Conservation (phyloP, 371 early-diverging fungal species). For the Blakeslea trispora region DNA sequence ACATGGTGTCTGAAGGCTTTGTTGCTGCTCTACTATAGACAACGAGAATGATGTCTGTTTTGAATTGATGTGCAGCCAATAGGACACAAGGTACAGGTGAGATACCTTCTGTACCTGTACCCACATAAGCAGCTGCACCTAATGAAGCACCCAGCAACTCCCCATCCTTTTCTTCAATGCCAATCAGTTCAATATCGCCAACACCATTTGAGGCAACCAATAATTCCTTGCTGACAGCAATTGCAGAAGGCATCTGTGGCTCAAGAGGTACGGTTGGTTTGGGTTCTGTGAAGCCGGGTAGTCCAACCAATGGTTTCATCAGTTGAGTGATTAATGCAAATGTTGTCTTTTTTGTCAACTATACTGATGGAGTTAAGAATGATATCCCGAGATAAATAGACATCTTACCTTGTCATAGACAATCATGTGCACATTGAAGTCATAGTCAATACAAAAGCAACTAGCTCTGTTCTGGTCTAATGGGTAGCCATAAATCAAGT, state of each 20-base stretch:
- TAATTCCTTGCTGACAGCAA: constrained; percentile 28
- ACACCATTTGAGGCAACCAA: constrained; percentile 37
- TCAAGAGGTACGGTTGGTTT: constrained; percentile 26
- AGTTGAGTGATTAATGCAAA: constrained; percentile 23
- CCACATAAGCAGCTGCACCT: constrained; percentile 28
- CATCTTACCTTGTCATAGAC: constrained; percentile 51
- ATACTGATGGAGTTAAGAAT: too few relatives aligned
- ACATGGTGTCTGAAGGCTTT: not conserved
- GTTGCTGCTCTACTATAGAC: constrained; percentile 40
- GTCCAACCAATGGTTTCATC: constrained; percentile 23
- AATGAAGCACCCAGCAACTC: constrained; percentile 18
- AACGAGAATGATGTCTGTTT: constrained; percentile 29
- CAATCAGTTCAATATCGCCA: constrained; percentile 41
- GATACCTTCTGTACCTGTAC: constrained; percentile 43
- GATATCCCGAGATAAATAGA: too few relatives aligned
- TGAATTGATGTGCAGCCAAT: constrained; percentile 30
- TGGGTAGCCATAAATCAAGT: constrained; percentile 54
- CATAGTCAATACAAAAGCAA: constrained; percentile 51
- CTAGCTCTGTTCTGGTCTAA: constrained; percentile 21
- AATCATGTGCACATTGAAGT: constrained; percentile 38
- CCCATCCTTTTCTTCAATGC: constrained; percentile 17
- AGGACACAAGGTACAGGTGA: constrained; percentile 48
- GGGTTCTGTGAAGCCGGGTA: constrained; percentile 39
- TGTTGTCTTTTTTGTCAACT: constrained; percentile 10
- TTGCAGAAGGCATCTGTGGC: constrained; percentile 38